Base-by-base conservation (phyloP, 768 basidiomycete genomes). In the Lactarius deliciosus region DNA sequence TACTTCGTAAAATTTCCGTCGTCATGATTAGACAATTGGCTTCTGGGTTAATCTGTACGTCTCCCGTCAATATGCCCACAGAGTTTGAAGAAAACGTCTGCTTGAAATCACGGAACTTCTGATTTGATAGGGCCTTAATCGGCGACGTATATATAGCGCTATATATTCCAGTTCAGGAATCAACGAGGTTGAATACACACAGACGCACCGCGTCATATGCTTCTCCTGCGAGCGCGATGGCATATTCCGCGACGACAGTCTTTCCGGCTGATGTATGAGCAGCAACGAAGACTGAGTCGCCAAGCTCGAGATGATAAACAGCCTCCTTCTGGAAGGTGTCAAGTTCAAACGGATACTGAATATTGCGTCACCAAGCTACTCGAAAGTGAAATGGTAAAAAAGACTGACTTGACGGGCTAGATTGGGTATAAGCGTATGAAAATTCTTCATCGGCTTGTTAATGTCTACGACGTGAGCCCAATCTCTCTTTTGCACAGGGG, bases 261-360 rank as follows among this genome's bases (percentile, higher is more conserved):
- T 99, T 99, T 40, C 97, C 97, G 18, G 97, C 97, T n/a, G 93
- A 96, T 4, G 97, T 99, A 78, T 99, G 97, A 6, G 97, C 97
- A 16, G 97, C 97, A n/a, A 99, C 96, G 75, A 99, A 99, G 20
- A 99, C 96, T 15, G 94, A 96, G 71, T 99, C 93, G 10, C 96
- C 97, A 81, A 92, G 87, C 76, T 99, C 97, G 20, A 99, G 83
- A 77, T 97, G 95, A 77, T 97, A 97, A 8, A 98, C 93, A 1
- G 97, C 97, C 75, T 98, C 94, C 76, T 98, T 98, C 77, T 99
- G 97, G 80, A 98, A 99, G 0, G 90, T 96, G 76, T 99, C 97
- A 36, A 99, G 83, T 74, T 97, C 94, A 77, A 99, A 99, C n/a
- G 97, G 96, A 78, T 98, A 99, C 95, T 94, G 70, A 6, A 59